phyloP scores from a whole-genome alignment of 108 stramenopile genomes.

The Conticribra weissflogii region DNA sequence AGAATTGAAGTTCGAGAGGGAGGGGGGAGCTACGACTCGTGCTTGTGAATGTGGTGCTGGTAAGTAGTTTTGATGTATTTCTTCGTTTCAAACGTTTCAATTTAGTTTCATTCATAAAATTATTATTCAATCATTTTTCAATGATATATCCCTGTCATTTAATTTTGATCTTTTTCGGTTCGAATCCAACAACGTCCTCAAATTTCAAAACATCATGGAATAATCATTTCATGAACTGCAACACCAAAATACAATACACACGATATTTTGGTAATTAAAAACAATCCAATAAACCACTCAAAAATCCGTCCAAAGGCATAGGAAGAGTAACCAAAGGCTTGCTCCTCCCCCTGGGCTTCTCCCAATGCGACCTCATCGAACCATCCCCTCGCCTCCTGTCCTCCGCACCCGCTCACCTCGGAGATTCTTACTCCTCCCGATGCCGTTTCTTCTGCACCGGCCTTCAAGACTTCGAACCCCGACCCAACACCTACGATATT shows the following conservation, averaged over 20 bases:
- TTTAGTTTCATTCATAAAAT: too few species aligned
- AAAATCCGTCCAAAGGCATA: too few species aligned
- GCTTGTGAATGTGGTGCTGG: slow-evolving; percentile 85
- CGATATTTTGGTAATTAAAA: too few species aligned
- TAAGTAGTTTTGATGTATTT: slow-evolving; percentile 30
- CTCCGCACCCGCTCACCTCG: slow-evolving; percentile 87
- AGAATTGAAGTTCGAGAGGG: slow-evolving; percentile 27
- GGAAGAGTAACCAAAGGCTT: slow-evolving; percentile 91
- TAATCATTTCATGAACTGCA: too few species aligned
- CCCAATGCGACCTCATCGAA: slow-evolving; percentile 86
- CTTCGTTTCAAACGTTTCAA: too few species aligned
- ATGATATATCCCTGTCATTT: too few species aligned
- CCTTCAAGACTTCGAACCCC: slow-evolving; percentile 88
- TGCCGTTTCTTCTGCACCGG: slow-evolving; percentile 84
- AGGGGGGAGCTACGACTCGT: slow-evolving; percentile 18
- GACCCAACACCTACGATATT: slow-evolving; percentile 65
- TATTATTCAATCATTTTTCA: too few species aligned
- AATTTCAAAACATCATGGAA: too few species aligned
- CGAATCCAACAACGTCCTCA: too few species aligned
- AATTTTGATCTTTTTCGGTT: too few species aligned
- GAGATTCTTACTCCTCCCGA: slow-evolving; percentile 39
- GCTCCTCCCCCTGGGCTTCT: slow-evolving; percentile 70
- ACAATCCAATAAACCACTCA: too few species aligned
- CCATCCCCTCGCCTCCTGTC: slow-evolving; percentile 86
- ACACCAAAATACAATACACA: too few species aligned